Evolutionary conservation across 352 stramenopile species (phyloP).

Genomic region (Pythium brachiatum): DNA sequence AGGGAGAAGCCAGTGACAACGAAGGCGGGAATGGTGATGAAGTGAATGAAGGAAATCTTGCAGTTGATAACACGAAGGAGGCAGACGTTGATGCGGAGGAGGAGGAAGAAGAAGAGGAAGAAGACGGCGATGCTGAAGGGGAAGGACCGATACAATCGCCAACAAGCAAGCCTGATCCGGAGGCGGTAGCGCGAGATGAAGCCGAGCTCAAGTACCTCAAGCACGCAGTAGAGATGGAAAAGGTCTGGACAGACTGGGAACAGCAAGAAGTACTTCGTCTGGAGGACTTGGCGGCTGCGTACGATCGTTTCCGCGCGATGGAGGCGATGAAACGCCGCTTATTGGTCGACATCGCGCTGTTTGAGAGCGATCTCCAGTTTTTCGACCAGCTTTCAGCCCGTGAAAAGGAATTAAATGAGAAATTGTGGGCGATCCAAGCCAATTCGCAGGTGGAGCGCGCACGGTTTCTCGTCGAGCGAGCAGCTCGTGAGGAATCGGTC

Average conservation of each 20-base stretch:
- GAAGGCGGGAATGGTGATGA: constrained; percentile 2
- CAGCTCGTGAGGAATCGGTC: constrained; percentile 50
- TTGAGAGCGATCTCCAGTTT: constrained; percentile 44
- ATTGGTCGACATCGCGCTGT: constrained; percentile 44
- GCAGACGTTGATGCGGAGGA: constrained; percentile 4
- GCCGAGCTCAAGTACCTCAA: constrained; percentile 46
- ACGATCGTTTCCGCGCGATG: constrained; percentile 25
- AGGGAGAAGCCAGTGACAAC: constrained; percentile 2
- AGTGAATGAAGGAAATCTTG: neutral
- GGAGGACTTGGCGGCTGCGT: constrained; percentile 36
- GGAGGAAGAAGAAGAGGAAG: constrained; percentile 8
- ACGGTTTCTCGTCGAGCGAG: constrained; percentile 62
- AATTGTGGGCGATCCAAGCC: constrained; percentile 54
- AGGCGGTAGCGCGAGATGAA: constrained; percentile 37
- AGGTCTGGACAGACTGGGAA: constrained; percentile 51
- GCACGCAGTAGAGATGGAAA: constrained; percentile 38
- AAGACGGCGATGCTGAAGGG: neutral
- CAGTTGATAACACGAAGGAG: constrained; percentile 13
- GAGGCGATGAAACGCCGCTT: constrained; percentile 33
- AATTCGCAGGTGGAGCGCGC: constrained; percentile 52
- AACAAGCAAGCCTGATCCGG: neutral
- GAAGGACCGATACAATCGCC: neutral
- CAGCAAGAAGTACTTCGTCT: constrained; percentile 34
- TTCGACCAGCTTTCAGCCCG: constrained; percentile 41
- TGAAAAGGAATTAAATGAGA: constrained; percentile 45